Base-by-base conservation (phyloP, 2,329 filamentous ascomycete species). In the Kalmusia sp. region DNA sequence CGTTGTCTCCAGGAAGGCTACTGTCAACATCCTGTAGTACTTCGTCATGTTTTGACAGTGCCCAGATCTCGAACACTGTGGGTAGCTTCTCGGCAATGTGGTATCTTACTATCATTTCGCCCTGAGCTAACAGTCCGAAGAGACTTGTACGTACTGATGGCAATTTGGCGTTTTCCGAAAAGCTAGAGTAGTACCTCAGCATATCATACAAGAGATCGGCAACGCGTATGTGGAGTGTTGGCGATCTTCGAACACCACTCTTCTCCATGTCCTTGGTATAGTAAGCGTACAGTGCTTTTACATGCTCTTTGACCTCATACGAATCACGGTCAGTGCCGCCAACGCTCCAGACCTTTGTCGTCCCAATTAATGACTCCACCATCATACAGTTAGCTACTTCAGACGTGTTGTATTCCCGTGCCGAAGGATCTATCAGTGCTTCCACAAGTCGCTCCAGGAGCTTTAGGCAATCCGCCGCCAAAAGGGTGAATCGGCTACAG, bases 21-120 rank as follows among this genome's bases (percentile, higher is more conserved):
- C 85, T 81, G n/a, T 96, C 78, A 11, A 99, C 83, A 67, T 98
- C 92, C 30, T 92, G 82, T 58, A 97, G 92, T 12, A 98, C 85
- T 5, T 87, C 84, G 52, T 96, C 91, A 63, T 99, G 95, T 39
- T 89, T 81, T 61, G 88, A 89, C 1, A 97, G 81, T n/a, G 93
- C 82, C 66, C 90, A 98, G 1, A 90, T 82, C 11, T 86, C 84
- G 71, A 99, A 99, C 22, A 99, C 81, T 5, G 80, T 79, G 0
- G 91, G 85, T 15, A 98, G 78, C 2, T 83, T 82, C 50, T 85
- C 79, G 0, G 89, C 88, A 48, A 96, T 84, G 54, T 84, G 84
- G 65, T 90, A 92, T 65, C 96, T 95, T 40, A 95, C 88, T 9
- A 80, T 73, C 64, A 93, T 84, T 48, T 84, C 80, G 1, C 88